phyloP scores from a whole-genome alignment of 176 grass and related monocot species.

The Avena sativa region DNA sequence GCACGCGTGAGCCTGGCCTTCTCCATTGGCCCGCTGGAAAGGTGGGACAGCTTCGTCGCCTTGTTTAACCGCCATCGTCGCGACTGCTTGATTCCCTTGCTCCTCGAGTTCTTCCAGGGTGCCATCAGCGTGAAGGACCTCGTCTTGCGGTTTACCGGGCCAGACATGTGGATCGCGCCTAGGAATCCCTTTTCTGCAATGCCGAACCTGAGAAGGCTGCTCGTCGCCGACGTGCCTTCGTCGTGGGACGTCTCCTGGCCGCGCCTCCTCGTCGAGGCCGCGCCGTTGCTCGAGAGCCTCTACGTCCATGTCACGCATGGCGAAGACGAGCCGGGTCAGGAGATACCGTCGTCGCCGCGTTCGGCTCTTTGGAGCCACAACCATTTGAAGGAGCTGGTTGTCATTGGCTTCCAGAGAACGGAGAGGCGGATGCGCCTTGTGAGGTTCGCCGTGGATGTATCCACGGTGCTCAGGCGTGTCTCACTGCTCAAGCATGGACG shows the following conservation, averaged over 20 bases:
- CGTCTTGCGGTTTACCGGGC: background rate
- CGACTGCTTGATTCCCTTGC: background rate
- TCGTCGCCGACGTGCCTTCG: background rate
- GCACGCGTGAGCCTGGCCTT: background rate
- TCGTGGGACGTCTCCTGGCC: conserved; percentile 8
- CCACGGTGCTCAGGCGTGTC: background rate
- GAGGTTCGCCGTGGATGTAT: background rate
- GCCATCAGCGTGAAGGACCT: background rate
- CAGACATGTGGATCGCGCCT: background rate
- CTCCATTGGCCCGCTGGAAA: background rate
- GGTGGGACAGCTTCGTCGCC: no score
- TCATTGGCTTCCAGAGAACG: background rate
- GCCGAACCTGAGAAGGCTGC: background rate
- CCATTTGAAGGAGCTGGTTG: conserved; percentile 19
- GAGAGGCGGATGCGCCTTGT: background rate
- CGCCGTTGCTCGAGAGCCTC: background rate
- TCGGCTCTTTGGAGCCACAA: background rate
- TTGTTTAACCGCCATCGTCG: no score
- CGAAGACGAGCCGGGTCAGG: background rate
- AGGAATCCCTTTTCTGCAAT: background rate
- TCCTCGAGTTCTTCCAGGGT: background rate
- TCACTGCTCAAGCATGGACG: background rate
- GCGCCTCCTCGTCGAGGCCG: background rate
- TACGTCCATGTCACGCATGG: background rate
- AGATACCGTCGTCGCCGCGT: background rate